These are phyloP conservation scores for Mycena filopes DNA, from an alignment of 768 basidiomycete species.

Conservation along the genomic window DNA sequence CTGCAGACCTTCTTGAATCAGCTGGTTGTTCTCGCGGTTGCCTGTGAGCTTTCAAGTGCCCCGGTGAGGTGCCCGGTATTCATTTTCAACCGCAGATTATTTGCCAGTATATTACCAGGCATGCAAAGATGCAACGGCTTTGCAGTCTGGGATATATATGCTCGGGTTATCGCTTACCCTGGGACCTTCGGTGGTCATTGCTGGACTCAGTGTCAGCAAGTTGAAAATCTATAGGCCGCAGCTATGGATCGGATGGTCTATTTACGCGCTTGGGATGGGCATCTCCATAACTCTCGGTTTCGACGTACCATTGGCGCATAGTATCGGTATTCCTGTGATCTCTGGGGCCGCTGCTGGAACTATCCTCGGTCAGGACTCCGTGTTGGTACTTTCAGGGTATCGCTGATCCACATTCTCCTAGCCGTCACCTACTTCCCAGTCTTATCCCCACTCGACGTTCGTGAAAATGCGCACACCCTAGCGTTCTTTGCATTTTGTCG, in stretches of 20 bases:
- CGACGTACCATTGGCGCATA: conserved; percentile 13
- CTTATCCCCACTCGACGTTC: too few species aligned
- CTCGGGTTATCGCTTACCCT: conserved; percentile 41
- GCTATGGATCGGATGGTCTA: conserved; percentile 39
- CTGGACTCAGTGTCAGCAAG: conserved; percentile 47
- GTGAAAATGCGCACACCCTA: too few species aligned
- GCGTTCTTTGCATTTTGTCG: too few species aligned
- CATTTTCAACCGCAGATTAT: conserved; percentile 43
- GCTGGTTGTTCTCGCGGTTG: conserved; percentile 3
- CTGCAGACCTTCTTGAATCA: too few species aligned
- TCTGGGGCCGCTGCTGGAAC: background rate
- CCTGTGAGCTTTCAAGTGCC: too few species aligned
- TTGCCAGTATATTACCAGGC: conserved; percentile 41
- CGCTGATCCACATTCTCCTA: background rate
- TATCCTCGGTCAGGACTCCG: background rate
- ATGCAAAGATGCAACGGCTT: conserved; percentile 45
- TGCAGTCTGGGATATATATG: conserved; percentile 46
- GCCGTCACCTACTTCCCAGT: background rate
- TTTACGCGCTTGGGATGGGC: conserved; percentile 45
- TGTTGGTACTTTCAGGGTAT: background rate
- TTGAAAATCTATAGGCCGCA: conserved; percentile 46
- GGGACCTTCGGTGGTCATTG: conserved; percentile 48
- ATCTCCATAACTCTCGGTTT: conserved; percentile 41
- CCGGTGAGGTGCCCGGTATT: background rate
- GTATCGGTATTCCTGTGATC: background rate